These are phyloP conservation scores for Colletotrichum filicis DNA, from an alignment of 2,329 filamentous ascomycete genomes.

Conservation along the genomic window DNA sequence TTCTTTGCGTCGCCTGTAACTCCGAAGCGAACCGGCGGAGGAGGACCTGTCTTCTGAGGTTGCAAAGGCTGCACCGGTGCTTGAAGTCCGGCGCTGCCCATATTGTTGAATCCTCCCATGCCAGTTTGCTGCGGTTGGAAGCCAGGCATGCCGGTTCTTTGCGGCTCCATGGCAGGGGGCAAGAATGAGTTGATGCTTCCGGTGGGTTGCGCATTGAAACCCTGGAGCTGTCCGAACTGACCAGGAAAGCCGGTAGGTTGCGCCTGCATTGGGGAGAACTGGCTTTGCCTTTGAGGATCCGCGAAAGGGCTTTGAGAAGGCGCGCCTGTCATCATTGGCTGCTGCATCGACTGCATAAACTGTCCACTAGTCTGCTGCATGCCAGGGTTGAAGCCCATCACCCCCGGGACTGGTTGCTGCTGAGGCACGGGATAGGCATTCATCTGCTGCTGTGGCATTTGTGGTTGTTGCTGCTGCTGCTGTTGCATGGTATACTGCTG, in stretches of 20 bases:
- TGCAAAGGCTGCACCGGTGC: constrained; percentile 57
- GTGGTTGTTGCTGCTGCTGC: constrained; percentile 47
- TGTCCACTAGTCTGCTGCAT: constrained; percentile 42
- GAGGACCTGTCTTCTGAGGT: constrained; percentile 68
- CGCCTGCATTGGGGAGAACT: constrained; percentile 62
- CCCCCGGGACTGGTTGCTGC: constrained; percentile 45
- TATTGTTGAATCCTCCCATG: constrained; percentile 59
- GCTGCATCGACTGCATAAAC: constrained; percentile 62
- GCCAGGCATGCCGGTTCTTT: constrained; percentile 63
- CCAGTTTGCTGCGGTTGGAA: constrained; percentile 61
- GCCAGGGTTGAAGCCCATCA: constrained; percentile 51
- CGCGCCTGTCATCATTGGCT: constrained; percentile 61
- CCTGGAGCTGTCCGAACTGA: constrained; percentile 58
- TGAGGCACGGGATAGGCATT: constrained; percentile 46
- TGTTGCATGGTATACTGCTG: constrained; percentile 66
- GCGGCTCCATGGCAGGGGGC: constrained; percentile 69
- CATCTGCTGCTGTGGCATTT: constrained; percentile 51
- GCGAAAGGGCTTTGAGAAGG: constrained; percentile 52
- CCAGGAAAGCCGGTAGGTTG: constrained; percentile 73
- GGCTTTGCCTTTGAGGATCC: constrained; percentile 50
- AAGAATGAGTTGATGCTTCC: constrained; percentile 67
- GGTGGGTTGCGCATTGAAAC: constrained; percentile 55
- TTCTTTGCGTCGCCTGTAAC: constrained; percentile 79
- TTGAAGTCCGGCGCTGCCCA: constrained; percentile 36
- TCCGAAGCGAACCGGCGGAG: constrained; percentile 90